Evolutionary conservation across 2,329 filamentous ascomycete genomes (phyloP), one percentile per base, ranked within the genome.

Genomic region (Magnaporthiopsis rhizophila): DNA sequence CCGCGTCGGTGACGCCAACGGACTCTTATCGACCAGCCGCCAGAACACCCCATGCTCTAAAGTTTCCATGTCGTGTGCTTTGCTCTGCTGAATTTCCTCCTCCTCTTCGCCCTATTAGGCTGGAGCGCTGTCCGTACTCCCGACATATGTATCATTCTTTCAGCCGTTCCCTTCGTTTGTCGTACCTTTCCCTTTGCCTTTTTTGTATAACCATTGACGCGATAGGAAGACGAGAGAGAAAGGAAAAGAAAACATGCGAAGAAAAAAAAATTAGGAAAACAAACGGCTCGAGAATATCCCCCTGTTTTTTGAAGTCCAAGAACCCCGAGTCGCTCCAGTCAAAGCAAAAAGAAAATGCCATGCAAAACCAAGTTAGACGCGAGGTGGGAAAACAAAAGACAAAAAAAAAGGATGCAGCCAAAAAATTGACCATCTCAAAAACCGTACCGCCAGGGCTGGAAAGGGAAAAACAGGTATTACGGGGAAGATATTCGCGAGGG

Each of bases 291-390:
- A 45, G 59, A 58, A 62, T 60, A 63, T 34, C 6, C 4, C 56
- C 28, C 53, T 60, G 67, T 62, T 67, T 67, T 68, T 45, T 64
- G 63, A 64, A 59, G 59, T 64, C 67, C 66, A 58, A 62, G 64
- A 62, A 62, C 60, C 30, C 30, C 38, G 50, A 38, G 30, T 53
- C 18, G 45, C 45, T 26, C 45, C 60, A 67, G 59, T 50, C 36
- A 26, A 61, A 36, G 58, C 59, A 21, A 24, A 62, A 30, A 24
- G 53, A 30, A 12, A 12, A 36, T 26, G 50, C 24, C 34, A 61
- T 30, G 12, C 30, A 59, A 34, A 60, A 59, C 30, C 63, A 60
- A 58, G 38, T 5, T 5, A 45, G 58, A 64, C 45, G 45, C 57
- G 30, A 60, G 61, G 53, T 26, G 21, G 21, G 21, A 63, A 60